A percentile compares a stretch with the other conserved stretches of the same genome.
Evolutionary conservation across 257 asterid genomes (phyloP).

Genomic region (Agastache rugosa): DNA sequence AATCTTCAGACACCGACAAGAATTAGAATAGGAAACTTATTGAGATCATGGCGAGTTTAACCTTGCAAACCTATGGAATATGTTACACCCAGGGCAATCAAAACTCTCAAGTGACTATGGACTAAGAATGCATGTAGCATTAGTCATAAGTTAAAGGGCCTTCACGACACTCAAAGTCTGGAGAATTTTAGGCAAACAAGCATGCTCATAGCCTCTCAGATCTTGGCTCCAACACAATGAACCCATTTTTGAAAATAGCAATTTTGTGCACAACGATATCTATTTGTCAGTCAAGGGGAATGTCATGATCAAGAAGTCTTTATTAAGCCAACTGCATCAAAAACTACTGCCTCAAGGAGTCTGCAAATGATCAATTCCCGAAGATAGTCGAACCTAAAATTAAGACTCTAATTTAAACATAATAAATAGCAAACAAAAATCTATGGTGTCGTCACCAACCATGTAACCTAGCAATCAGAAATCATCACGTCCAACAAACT

Average conservation of each 20-base stretch:
- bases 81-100: neutral
- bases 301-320: neutral
- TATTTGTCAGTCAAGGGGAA: neutral
- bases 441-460: neutral
- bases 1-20: conserved; percentile 13
- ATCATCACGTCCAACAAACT: conserved; percentile 14
- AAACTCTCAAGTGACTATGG: neutral
- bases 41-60: neutral
- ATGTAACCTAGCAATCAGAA: conserved; percentile 23
- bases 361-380: neutral
- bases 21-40: neutral
- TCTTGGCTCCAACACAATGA: neutral
- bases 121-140: neutral
- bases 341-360: neutral
- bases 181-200: neutral
- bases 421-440: conserved; percentile 10
- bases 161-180: neutral
- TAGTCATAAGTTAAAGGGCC: too few species aligned
- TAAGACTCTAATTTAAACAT: neutral
- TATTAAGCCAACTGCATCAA: neutral
- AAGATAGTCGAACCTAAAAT: neutral
- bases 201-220: neutral
- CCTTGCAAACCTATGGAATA: conserved; percentile 2
- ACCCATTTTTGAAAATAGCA: neutral
- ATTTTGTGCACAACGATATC: neutral